Evolutionary conservation across 2,329 filamentous ascomycete genomes (phyloP).

Genomic region (Hypoxylon sp.): DNA sequence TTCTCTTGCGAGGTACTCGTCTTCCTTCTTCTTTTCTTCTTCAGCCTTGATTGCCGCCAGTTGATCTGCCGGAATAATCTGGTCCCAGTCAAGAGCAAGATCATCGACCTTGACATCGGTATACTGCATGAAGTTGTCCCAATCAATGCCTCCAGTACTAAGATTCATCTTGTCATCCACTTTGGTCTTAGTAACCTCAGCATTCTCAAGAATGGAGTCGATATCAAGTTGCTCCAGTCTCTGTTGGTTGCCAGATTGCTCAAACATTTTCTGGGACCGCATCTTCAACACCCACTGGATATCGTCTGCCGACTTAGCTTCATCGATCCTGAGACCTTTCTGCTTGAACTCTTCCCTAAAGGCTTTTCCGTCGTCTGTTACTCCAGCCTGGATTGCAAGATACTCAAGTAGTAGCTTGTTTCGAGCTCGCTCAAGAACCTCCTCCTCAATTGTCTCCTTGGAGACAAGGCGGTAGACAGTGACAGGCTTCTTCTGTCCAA

Average conservation of each 20-base stretch:
- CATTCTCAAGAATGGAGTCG: constrained; percentile 95
- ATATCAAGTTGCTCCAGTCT: constrained; percentile 98
- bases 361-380: constrained; percentile 94
- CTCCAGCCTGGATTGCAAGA: constrained; percentile 95
- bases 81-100: constrained; percentile 88
- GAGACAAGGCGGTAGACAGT: constrained; percentile 97
- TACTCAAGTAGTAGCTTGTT: constrained; percentile 99
- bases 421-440: constrained; percentile 93
- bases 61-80: constrained; percentile 96
- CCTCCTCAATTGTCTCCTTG: constrained; percentile 98
- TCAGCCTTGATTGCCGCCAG: constrained; percentile 91
- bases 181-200: constrained; percentile 96
- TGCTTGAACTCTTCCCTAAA: constrained; percentile 82
- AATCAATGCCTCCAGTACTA: constrained; percentile 85
- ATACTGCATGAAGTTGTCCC: constrained; percentile 97
- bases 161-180: constrained; percentile 92
- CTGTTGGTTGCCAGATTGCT: constrained; percentile 96
- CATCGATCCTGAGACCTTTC: constrained; percentile 79
- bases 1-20: constrained; percentile 84
- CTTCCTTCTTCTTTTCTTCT: constrained; percentile 86
- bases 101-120: constrained; percentile 97
- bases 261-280: constrained; percentile 99
- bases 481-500: constrained; percentile 95
- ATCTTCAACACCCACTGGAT: constrained; percentile 97
- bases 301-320: constrained; percentile 92